Conservation (phyloP, 1,284 basidiomycete species). For the Papiliotrema fonsecae region DNA sequence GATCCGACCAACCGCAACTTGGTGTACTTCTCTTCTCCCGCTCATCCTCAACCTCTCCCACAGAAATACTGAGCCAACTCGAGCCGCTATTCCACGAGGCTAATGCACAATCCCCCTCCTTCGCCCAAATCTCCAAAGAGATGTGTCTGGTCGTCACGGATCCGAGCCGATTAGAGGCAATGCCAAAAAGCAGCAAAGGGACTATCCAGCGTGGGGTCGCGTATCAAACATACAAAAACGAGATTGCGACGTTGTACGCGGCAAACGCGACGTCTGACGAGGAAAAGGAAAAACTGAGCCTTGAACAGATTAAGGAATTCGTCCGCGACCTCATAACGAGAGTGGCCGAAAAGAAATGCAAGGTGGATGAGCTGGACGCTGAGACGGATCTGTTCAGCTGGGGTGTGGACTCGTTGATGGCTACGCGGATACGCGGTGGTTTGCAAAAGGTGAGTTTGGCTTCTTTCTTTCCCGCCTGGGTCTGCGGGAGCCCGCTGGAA, state of each 20-base stretch:
- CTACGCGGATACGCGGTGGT: slow-evolving; percentile 39
- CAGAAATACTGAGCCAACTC: slow-evolving; percentile 9
- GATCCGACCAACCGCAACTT: slow-evolving; percentile 38
- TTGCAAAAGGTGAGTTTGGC: slow-evolving; percentile 26
- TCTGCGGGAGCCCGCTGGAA: no score
- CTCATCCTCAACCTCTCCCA: neutral
- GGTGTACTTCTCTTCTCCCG: slow-evolving; percentile 39
- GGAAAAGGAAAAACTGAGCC: slow-evolving; percentile 4
- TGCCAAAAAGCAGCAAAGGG: slow-evolving; percentile 45
- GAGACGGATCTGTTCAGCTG: slow-evolving; percentile 44
- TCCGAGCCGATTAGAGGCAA: neutral
- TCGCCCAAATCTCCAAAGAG: slow-evolving; percentile 34
- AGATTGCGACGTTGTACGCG: slow-evolving; percentile 30
- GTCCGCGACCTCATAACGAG: slow-evolving; percentile 11
- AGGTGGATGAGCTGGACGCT: slow-evolving; percentile 8
- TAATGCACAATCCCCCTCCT: slow-evolving; percentile 34
- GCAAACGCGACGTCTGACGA: neutral
- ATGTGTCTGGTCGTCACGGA: slow-evolving; percentile 27
- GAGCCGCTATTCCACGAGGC: slow-evolving; percentile 19
- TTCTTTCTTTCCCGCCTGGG: neutral
- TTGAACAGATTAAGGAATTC: slow-evolving; percentile 7
- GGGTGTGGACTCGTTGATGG: slow-evolving; percentile 48
- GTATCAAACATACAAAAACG: slow-evolving; percentile 27
- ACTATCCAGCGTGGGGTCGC: slow-evolving; percentile 39
- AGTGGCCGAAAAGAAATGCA: slow-evolving; percentile 4